phyloP scores from a whole-genome alignment of 176 grass and related monocot species.

The Juncus inflexus region DNA sequence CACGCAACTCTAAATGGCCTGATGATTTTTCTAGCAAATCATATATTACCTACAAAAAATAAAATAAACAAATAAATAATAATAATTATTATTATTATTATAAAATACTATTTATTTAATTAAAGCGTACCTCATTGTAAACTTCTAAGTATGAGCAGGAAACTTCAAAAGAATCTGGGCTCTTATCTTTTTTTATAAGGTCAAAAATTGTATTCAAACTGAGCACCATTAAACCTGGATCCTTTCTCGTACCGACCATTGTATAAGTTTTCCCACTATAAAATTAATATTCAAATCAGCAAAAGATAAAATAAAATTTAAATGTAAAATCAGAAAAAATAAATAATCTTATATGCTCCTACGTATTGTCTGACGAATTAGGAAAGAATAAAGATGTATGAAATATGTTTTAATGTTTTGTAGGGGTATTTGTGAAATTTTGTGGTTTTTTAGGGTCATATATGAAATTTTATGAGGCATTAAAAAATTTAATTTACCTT shows the following conservation, averaged over 20 bases:
- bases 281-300: constrained; percentile 10
- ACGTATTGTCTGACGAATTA: too few relatives aligned
- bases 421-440: too few relatives aligned
- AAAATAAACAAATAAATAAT: constrained; percentile 29
- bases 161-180: constrained; percentile 80
- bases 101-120: constrained; percentile 6
- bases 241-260: constrained; percentile 80
- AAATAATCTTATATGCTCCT: too few relatives aligned
- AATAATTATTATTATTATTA: neutral
- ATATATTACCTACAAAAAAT: constrained; percentile 79
- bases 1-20: constrained; percentile 90
- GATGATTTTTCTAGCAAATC: constrained; percentile 99
- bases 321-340: too few relatives aligned
- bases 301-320: neutral
- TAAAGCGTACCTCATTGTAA: constrained; percentile 74
- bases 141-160: constrained; percentile 98
- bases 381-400: too few relatives aligned
- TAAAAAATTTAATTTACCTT: constrained; percentile 49
- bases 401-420: too few relatives aligned
- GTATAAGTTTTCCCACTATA: constrained; percentile 98
- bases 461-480: neutral
- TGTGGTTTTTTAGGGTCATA: too few relatives aligned
- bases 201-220: constrained; percentile 97
- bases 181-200: constrained; percentile 73
- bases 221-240: constrained; percentile 98